Conservation (phyloP, 805 yeast species). For the Candida parachauliodes region DNA sequence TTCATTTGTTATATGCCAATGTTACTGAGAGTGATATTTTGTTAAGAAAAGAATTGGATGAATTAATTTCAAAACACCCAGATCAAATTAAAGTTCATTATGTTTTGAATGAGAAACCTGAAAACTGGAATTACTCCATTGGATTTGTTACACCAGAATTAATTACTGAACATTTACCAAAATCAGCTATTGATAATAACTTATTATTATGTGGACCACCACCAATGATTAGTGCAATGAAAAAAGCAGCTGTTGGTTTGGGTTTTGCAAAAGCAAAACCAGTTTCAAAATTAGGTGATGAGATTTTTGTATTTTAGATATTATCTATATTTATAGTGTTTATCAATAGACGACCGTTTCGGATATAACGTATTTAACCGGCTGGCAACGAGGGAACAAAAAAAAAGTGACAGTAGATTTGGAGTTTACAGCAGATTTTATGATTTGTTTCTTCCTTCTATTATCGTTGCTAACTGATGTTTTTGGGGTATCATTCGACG, state of each 20-base stretch:
- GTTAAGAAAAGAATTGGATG: slow-evolving; percentile 75
- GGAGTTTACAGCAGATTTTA: neutral
- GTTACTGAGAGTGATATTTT: slow-evolving; percentile 77
- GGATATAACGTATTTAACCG: too few species aligned
- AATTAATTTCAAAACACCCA: slow-evolving; percentile 52
- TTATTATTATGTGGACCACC: slow-evolving; percentile 92
- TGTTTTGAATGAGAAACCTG: slow-evolving; percentile 71
- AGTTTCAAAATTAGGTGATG: slow-evolving; percentile 85
- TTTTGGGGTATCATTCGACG: slow-evolving; percentile 1
- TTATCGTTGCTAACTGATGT: neutral
- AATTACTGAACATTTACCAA: slow-evolving; percentile 60
- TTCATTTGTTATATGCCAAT: slow-evolving; percentile 76
- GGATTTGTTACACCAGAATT: slow-evolving; percentile 82
- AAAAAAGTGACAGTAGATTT: neutral
- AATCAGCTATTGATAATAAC: slow-evolving; percentile 56
- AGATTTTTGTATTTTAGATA: slow-evolving; percentile 74
- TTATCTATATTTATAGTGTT: neutral
- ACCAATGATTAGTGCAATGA: slow-evolving; percentile 81
- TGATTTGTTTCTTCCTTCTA: neutral
- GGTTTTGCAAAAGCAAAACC: slow-evolving; percentile 86
- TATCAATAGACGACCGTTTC: too few species aligned
- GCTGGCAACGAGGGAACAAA: too few species aligned
- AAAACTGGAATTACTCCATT: slow-evolving; percentile 67
- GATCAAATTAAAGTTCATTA: slow-evolving; percentile 63
- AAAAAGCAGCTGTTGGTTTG: slow-evolving; percentile 68